Evolutionary conservation across 805 yeast species (phyloP).

Genomic region (Yamadazyma ubonensis): DNA sequence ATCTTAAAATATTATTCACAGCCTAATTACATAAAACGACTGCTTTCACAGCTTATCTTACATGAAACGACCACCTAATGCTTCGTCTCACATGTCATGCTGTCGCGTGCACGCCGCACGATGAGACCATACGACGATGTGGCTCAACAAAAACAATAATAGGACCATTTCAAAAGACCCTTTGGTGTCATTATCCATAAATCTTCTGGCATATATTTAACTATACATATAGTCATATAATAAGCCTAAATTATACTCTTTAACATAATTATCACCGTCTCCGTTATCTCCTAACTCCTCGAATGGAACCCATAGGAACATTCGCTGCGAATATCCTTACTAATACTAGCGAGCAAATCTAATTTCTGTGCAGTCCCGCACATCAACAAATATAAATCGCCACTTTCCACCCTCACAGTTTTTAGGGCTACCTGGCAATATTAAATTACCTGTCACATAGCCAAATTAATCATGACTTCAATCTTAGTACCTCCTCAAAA

Average conservation of each 20-base stretch:
- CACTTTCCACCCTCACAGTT: slow-evolving; percentile 4
- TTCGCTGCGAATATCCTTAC: slow-evolving; percentile 7
- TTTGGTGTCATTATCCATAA: too few relatives aligned
- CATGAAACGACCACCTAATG: too few relatives aligned
- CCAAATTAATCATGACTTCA: slow-evolving; percentile 35
- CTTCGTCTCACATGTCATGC: too few relatives aligned
- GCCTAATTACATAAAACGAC: too few relatives aligned
- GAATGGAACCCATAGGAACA: slow-evolving; percentile 7
- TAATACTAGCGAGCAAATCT: slow-evolving; percentile 5
- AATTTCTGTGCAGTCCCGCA: slow-evolving; percentile 4
- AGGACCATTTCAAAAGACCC: background rate
- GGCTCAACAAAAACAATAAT: slow-evolving; percentile 1
- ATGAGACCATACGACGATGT: background rate
- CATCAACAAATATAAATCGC: slow-evolving; percentile 11
- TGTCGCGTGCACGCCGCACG: background rate
- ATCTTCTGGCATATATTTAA: too few relatives aligned
- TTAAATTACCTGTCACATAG: background rate
- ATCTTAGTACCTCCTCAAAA: slow-evolving; percentile 56
- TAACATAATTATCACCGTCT: too few relatives aligned
- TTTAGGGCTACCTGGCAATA: slow-evolving; percentile 1
- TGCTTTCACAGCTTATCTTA: too few relatives aligned
- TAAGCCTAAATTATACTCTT: too few relatives aligned
- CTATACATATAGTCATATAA: too few relatives aligned
- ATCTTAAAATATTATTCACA: too few relatives aligned
- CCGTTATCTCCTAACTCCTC: too few relatives aligned